Base-by-base conservation (phyloP, 2,329 filamentous ascomycete species). In the Hymenoscyphus scutula region DNA sequence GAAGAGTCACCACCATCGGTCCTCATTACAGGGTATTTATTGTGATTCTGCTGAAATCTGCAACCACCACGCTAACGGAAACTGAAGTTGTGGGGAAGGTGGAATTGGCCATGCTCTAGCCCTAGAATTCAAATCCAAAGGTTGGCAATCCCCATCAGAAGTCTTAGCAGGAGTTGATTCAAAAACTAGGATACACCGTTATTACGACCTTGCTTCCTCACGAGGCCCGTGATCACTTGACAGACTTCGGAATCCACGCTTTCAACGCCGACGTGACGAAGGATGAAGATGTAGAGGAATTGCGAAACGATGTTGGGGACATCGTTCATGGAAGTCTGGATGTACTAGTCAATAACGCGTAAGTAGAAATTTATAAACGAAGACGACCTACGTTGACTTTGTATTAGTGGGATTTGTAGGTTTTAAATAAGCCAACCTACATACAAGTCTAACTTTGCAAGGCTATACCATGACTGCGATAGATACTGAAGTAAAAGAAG, bases 291-390 rank as follows among this genome's bases (percentile, higher is more conserved):
- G 71, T 80, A 32, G 57, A 68, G 5, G 59, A 61, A 15, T 68
- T 72, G 17, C 75, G 75, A 0, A 74, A 74, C 17, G 74, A 66
- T n/a, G 72, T 74, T 32, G 65, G 67, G 5, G 59, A 70, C 19
- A 68, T 73, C n/a, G 74, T 75, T 0, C 74, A 70, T 29, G 74
- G 74, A 15, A 73, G 65, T 25, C 71, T 80, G 11, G 76, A 80
- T 63, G 71, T 79, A 19, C 74, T 80, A 4, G 69, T 79, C 60
- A 80, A 81, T 68, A 80, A 80, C 68, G 76, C 78, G 5, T 64
- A 17, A 62, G 62, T 62, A 6, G 23, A 34, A 32, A 17, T 30
- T 23, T 56, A 5, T 5, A 77, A 75, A 8, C 38, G 5, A 19
- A 19, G 1, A 45, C 3, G 5, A 19, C n/a, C 8, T n/a, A n/a